A percentile compares a stretch with the other conserved stretches of the same genome.
phyloP scores from a whole-genome alignment of 768 basidiomycete genomes.

The Amanita pseudoporphyria region DNA sequence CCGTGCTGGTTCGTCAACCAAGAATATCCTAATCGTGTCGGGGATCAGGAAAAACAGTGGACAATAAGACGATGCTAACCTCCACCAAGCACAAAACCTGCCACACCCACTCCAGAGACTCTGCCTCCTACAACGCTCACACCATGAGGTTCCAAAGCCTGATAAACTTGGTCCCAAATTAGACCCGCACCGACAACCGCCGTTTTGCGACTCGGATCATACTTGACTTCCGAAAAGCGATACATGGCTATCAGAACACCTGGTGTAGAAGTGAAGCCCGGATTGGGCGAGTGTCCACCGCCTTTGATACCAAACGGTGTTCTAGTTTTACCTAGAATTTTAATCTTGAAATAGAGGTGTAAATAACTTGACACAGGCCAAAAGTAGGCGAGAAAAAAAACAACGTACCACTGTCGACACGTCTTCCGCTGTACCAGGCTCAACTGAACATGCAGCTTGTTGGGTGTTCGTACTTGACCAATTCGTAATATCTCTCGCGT shows the following conservation, averaged over 20 bases:
- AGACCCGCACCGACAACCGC: conserved; percentile 34
- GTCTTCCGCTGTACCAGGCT: conserved; percentile 46
- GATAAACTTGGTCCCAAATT: conserved; percentile 61
- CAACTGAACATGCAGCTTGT: conserved; percentile 41
- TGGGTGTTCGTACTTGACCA: conserved; percentile 44
- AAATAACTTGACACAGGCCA: neutral
- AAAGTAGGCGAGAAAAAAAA: neutral
- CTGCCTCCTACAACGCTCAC: conserved; percentile 53
- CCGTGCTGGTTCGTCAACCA: conserved; percentile 42
- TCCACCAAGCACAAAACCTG: conserved; percentile 51
- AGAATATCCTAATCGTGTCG: conserved; percentile 29
- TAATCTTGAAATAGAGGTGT: conserved; percentile 25
- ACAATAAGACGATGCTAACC: conserved; percentile 16
- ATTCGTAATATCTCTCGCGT: conserved; percentile 34
- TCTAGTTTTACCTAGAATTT: conserved; percentile 30
- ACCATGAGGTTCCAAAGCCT: conserved; percentile 34
- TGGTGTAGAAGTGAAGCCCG: conserved; percentile 47
- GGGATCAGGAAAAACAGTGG: neutral
- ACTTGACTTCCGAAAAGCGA: conserved; percentile 35
- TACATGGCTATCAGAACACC: conserved; percentile 53
- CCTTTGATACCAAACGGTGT: conserved; percentile 57
- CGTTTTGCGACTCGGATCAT: conserved; percentile 28
- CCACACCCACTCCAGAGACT: conserved; percentile 49
- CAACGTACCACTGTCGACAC: conserved; percentile 37
- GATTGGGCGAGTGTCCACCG: conserved; percentile 49